Base-by-base conservation (phyloP, 1,284 basidiomycete genomes). In the Agaricales sp. region DNA sequence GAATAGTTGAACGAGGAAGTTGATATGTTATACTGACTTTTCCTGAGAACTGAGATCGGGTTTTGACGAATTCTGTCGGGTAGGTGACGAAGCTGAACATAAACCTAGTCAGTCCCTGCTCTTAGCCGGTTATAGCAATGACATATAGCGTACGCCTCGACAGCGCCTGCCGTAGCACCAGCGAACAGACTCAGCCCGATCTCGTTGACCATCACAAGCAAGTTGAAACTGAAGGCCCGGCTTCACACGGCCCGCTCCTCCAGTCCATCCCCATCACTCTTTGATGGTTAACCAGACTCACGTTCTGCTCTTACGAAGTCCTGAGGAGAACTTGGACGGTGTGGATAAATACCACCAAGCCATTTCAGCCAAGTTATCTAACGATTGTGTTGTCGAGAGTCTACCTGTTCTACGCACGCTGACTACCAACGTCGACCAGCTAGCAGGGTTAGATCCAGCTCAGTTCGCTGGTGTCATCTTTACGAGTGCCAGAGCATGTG, bases 41-140 rank as follows among this genome's bases (percentile, higher is more conserved):
- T 38, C 86, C 87, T 45, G 78, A 74, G 54, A 90, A 89, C 63
- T 91, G 87, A 2, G 84, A 81, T 14, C 87, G 76, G 21, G 87
- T 91, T 61, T 97, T 97, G 51, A 94, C 84, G 59, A 82, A 93
- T 63, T 99, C 95, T 3, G 92, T 87, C 0, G 95, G 94, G 57
- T 92, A 94, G n/a, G 87, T 88, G 54, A 83, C 66, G 65, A 85
- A 84, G 49, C 82, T 87, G 58, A 52, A 52, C 55, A 59, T 57
- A 65, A 70, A 58, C n/a, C n/a, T n/a, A 35, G 30, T n/a, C 58
- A 66, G 54, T 56, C 52, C 51, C 55, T 71, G 53, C 38, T 49
- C 46, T 11, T 18, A 50, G 38, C 20, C 46, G 21, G 30, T 39
- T 4, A 26, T 16, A 1, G 22, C 35, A 46, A 20, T n/a, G 18